Base-by-base conservation (phyloP, 176 grass and related monocot species). In the Eleusine coracana region DNA sequence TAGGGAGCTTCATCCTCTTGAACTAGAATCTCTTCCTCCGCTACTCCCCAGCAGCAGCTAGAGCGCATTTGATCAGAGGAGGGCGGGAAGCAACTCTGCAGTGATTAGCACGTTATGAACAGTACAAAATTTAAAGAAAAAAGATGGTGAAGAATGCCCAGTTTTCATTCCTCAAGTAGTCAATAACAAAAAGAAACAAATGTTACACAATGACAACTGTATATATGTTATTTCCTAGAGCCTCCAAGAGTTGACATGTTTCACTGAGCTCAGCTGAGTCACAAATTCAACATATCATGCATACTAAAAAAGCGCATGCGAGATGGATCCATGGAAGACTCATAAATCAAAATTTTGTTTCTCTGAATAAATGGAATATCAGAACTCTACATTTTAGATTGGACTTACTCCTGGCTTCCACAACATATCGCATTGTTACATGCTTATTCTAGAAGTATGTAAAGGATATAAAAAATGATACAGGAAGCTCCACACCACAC, bases 11-110 rank as follows among this genome's bases (percentile, higher is more conserved):
- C 88, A 76, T 92, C 87, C 76, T 94, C 91, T 52, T 88, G 82
- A 66, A 97, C 85, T 15, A 87, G 36, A 18, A 90, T 88, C 63
- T 88, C 87, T 76, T 97, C 91, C 51, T 88, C 91, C 6, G 28
- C 71, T 79, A 85, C 59, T 65, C 65, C 67, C 91, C 89, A 94
- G 38, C 66, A 66, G 46, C 78, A 78, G 54, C 70, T 81, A 7
- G 41, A n/a, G 6, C 1, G 34, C 6, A 86, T 86, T 37, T 68
- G 78, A 83, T 50, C 48, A 49, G 73, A 75, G 39, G 76, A 82
- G 0, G 65, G 72, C 2, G 76, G 81, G 46, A 66, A 95, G 17
- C 96, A 98, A 66, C 56, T 95, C 92, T 98, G 78, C 49, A 70
- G 44, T 55, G 39, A 63, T 41, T 14, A 10, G 45, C 5, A 17